Base-by-base conservation (phyloP, 2,329 filamentous ascomycete genomes). In the Penicillium expansum region DNA sequence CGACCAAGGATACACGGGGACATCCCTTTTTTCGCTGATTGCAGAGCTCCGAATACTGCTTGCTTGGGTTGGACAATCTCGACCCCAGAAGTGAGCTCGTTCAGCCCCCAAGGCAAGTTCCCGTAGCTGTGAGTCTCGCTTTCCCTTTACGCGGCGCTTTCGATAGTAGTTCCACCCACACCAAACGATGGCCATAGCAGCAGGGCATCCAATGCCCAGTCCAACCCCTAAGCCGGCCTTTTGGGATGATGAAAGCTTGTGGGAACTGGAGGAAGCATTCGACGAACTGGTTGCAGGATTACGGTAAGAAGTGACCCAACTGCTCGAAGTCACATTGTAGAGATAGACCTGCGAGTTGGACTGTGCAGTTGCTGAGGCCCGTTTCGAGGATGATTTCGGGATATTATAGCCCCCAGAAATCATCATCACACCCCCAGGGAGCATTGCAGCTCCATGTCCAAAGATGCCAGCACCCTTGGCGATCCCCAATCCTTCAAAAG, bases 171-270 rank as follows among this genome's bases (percentile, higher is more conserved):
- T 79, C 52, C 82, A 76, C 54, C 74, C 80, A 20, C 82, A 63
- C 1, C 83, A 24, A 2, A 81, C 61, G 0, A 80, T 73, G 0
- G 77, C 71, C 9, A 85, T 59, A 2, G 84, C 66, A 1, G 83
- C 75, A 0, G 82, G 75, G 1, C 88, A 68, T 1, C 86, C 88
- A 1, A 91, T 72, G 1, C 88, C 87, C 1, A 91, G 69, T 0
- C 87, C 88, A 2, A 87, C 74, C 0, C 86, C 86, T 0, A 90
- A 75, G 0, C 86, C 86, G 5, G 87, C 74, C 47, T 80, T 82
- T 59, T 77, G 77, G 9, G 71, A 58, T 10, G 64, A 63, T 9
- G 73, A 72, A 18, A 71, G 66, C 45, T 42, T 35, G 5, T 67
- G 58, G 8, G 58, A 61, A 10, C 55, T 54, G 8, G 60, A 53